phyloP scores from a whole-genome alignment of 441 rosid species.

The Rhodomyrtus psidioides region DNA sequence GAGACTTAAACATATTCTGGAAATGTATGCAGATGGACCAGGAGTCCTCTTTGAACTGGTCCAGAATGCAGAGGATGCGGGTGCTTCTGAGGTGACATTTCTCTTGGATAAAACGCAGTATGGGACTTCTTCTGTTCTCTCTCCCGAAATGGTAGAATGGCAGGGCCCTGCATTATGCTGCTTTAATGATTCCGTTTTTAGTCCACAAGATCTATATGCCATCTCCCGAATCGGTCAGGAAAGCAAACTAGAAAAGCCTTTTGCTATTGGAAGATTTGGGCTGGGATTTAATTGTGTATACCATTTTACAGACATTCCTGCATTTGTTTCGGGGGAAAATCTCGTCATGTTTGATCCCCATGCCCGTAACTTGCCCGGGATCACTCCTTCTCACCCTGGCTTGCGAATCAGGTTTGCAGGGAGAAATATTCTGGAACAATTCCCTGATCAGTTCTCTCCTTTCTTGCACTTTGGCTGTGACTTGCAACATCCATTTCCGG shows the following conservation, averaged over 20 bases:
- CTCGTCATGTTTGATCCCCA: slow-evolving; percentile 99
- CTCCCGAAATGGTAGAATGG: slow-evolving; percentile 99
- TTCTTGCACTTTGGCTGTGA: slow-evolving; percentile 97
- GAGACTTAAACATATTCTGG: slow-evolving; percentile 95
- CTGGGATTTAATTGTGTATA: slow-evolving; percentile 98
- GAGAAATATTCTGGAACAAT: slow-evolving; percentile 89
- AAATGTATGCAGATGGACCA: slow-evolving; percentile 99
- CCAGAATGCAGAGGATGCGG: slow-evolving; percentile 99
- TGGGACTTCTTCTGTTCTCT: slow-evolving; percentile 96
- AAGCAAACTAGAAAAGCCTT: slow-evolving; percentile 96
- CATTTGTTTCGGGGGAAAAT: slow-evolving; percentile 98
- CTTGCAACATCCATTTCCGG: slow-evolving; percentile 76
- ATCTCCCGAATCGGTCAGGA: slow-evolving; percentile 99
- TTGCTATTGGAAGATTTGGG: slow-evolving; percentile 98
- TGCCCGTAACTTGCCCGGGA: slow-evolving; percentile 93
- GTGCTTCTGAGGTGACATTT: slow-evolving; percentile 92
- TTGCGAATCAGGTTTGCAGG: slow-evolving; percentile 89
- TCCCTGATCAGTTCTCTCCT: slow-evolving; percentile 98
- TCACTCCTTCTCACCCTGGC: slow-evolving; percentile 98
- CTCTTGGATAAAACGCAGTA: slow-evolving; percentile 96
- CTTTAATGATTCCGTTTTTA: slow-evolving; percentile 94
- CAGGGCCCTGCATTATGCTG: slow-evolving; percentile 99
- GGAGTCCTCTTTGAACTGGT: slow-evolving; percentile 95
- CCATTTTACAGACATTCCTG: slow-evolving; percentile 96
- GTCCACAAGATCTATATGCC: slow-evolving; percentile 95